phyloP scores from a whole-genome alignment of 306 rosid genomes.

The Rosa rugosa region DNA sequence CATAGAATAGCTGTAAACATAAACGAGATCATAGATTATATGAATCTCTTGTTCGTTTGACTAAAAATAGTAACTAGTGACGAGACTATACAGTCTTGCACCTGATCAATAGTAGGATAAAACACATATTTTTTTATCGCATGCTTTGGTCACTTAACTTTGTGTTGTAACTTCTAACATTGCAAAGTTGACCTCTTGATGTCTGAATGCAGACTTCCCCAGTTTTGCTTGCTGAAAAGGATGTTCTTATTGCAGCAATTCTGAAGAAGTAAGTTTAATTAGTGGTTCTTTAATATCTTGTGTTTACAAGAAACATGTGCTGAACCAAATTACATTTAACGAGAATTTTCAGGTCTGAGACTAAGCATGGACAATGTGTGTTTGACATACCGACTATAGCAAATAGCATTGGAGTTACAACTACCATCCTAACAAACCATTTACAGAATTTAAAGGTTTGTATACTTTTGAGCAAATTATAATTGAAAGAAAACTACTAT shows the following conservation, averaged over 20 bases:
- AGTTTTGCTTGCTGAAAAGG: conserved; percentile 61
- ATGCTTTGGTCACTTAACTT: conserved; percentile 3
- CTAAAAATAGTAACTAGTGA: background rate
- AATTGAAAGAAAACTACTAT: background rate
- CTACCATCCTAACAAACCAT: conserved; percentile 58
- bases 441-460: conserved; percentile 74
- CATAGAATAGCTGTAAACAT: conserved; percentile 10
- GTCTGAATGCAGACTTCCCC: conserved; percentile 69
- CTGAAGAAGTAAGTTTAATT: conserved; percentile 57
- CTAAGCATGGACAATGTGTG: conserved; percentile 71
- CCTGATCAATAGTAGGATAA: background rate
- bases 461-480: conserved; percentile 18
- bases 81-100: background rate
- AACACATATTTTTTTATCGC: background rate
- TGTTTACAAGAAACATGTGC: conserved; percentile 21
- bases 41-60: background rate
- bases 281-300: conserved; percentile 26
- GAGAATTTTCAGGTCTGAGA: conserved; percentile 71
- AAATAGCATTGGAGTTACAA: conserved; percentile 66
- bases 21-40: background rate
- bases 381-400: conserved; percentile 78
- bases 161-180: background rate
- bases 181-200: conserved; percentile 4
- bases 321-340: conserved; percentile 19
- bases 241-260: conserved; percentile 61